A percentile compares a stretch with the other conserved stretches of the same genome.
These are phyloP conservation scores for Globisporangium abappressorium DNA, from an alignment of 352 stramenopile genomes.

Conservation along the genomic window DNA sequence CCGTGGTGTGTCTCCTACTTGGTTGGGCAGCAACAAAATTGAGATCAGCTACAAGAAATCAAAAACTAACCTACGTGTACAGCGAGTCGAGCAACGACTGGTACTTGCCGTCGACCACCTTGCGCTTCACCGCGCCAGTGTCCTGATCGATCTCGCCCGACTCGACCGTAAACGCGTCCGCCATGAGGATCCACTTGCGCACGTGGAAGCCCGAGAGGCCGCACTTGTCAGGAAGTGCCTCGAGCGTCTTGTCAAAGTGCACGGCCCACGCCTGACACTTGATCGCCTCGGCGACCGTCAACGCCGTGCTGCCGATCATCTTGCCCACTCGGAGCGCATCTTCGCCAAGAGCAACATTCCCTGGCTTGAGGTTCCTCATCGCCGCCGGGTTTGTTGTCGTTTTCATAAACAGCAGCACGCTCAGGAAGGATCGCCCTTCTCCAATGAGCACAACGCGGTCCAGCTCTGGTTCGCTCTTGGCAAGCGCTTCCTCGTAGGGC, in stretches of 20 bases:
- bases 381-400: conserved; percentile 20
- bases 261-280: conserved; percentile 71
- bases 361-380: conserved; percentile 17
- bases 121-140: conserved; percentile 54
- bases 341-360: conserved; percentile 33
- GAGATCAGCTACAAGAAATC: background rate
- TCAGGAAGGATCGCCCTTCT: conserved; percentile 66
- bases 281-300: conserved; percentile 60
- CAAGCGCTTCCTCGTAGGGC: conserved; percentile 57
- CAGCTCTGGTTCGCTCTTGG: conserved; percentile 49
- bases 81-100: conserved; percentile 70
- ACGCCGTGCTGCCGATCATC: conserved; percentile 33
- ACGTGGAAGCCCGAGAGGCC: conserved; percentile 61
- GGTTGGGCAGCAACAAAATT: background rate
- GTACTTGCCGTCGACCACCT: conserved; percentile 67
- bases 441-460: conserved; percentile 67
- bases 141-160: conserved; percentile 71
- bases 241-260: conserved; percentile 67
- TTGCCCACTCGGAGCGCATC: conserved; percentile 43
- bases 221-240: conserved; percentile 40
- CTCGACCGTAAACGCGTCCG: conserved; percentile 57
- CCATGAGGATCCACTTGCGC: conserved; percentile 82
- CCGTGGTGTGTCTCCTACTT: background rate
- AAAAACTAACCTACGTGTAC: conserved; percentile 45
- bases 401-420: conserved; percentile 78